phyloP scores from a whole-genome alignment of 2,329 filamentous ascomycete genomes.

The Penicillium sp. region DNA sequence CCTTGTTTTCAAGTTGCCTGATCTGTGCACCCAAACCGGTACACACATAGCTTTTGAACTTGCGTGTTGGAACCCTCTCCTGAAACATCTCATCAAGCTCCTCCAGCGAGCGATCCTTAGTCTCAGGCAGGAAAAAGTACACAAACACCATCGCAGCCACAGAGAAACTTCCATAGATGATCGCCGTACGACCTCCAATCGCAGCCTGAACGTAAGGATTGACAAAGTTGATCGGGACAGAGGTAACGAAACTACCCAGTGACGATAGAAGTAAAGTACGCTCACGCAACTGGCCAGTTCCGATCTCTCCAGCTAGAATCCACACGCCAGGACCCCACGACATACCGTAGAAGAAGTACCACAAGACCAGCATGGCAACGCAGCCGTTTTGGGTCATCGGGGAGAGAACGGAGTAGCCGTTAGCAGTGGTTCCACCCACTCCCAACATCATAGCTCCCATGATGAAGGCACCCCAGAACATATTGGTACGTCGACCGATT shows the following conservation, averaged over 20 bases:
- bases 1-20: background rate
- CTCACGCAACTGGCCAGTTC: background rate
- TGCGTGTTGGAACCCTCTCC: slow-evolving; percentile 9
- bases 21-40: background rate
- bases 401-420: slow-evolving; percentile 13
- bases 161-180: background rate
- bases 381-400: slow-evolving; percentile 17
- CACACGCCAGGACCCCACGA: slow-evolving; percentile 23
- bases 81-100: slow-evolving; percentile 37
- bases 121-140: slow-evolving; percentile 34
- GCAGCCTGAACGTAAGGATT: background rate
- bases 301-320: background rate
- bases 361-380: slow-evolving; percentile 22
- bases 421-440: background rate
- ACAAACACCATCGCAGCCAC: slow-evolving; percentile 23
- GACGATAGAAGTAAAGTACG: background rate
- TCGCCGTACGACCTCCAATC: background rate
- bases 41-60: slow-evolving; percentile 2
- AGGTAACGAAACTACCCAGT: background rate
- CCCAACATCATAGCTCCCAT: background rate
- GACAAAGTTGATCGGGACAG: background rate
- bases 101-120: slow-evolving; percentile 29
- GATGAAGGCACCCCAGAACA: background rate
- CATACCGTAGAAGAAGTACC: slow-evolving; percentile 20
- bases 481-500: background rate